Evolutionary conservation across 495 filamentous ascomycete genomes (phyloP).

Genomic region (Hypoxylon fuscum): DNA sequence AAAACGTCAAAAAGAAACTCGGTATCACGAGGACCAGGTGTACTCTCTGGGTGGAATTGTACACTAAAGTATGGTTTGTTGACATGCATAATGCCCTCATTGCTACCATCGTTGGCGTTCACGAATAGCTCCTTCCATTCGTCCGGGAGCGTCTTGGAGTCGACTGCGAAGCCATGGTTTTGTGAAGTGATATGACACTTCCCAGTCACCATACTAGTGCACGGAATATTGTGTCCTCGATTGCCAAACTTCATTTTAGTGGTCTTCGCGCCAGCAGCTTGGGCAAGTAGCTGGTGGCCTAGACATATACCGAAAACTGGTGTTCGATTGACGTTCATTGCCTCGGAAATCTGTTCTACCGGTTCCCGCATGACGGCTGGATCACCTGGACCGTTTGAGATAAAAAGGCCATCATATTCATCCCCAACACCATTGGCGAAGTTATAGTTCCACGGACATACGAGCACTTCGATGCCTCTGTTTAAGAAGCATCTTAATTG

Average conservation of each 20-base stretch:
- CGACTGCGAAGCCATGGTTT: constrained; percentile 95
- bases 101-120: constrained; percentile 97
- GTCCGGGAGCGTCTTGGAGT: constrained; percentile 73
- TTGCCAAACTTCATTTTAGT: constrained; percentile 99
- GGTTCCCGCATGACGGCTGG: constrained; percentile 82
- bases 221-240: constrained; percentile 97
- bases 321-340: constrained; percentile 75
- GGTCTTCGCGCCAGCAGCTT: constrained; percentile 88
- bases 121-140: constrained; percentile 94
- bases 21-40: constrained; percentile 94
- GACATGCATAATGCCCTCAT: constrained; percentile 92
- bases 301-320: constrained; percentile 98
- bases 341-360: constrained; percentile 75
- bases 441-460: constrained; percentile 95
- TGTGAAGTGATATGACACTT: constrained; percentile 99
- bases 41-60: constrained; percentile 98
- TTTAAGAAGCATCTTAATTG: constrained; percentile 91
- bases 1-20: constrained; percentile 98
- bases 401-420: constrained; percentile 94
- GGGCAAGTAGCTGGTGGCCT: constrained; percentile 92
- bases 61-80: constrained; percentile 94
- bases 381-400: constrained; percentile 97
- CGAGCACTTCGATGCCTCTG: constrained; percentile 92
- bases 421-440: constrained; percentile 76
- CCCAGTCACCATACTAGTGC: constrained; percentile 91